Conservation (phyloP, 306 rosid species). For the Fragaria nilgerrensis region DNA sequence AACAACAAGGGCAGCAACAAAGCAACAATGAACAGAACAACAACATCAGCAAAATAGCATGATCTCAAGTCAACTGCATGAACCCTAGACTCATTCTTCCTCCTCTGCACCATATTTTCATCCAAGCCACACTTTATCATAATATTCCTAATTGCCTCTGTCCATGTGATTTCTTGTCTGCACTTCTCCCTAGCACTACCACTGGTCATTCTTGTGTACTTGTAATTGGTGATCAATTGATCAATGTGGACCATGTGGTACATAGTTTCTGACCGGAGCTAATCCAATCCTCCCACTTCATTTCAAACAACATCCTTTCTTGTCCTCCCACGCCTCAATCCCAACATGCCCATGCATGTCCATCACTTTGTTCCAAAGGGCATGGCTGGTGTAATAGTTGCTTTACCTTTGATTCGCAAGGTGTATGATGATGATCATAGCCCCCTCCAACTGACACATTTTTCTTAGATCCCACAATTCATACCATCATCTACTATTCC, state of each 20-base stretch:
- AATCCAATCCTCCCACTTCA: background rate
- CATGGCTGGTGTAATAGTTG: background rate
- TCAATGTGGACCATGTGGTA: background rate
- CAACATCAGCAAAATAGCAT: background rate
- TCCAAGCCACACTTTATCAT: background rate
- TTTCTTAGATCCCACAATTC: background rate
- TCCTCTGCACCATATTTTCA: background rate
- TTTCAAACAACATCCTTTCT: background rate
- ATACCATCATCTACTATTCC: background rate
- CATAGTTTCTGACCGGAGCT: background rate
- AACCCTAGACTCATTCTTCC: background rate
- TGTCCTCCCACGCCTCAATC: background rate
- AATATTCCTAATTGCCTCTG: background rate
- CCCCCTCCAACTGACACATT: background rate
- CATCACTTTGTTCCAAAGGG: background rate
- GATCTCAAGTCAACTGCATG: background rate
- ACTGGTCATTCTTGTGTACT: background rate
- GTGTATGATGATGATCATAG: background rate
- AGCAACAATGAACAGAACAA: background rate
- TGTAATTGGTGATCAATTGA: background rate
- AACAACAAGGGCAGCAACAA: background rate
- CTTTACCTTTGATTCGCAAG: background rate
- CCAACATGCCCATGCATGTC: background rate
- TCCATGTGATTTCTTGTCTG: background rate
- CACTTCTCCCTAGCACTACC: background rate